Evolutionary conservation across 805 yeast species (phyloP).

Genomic region (Lachancea fermentati): DNA sequence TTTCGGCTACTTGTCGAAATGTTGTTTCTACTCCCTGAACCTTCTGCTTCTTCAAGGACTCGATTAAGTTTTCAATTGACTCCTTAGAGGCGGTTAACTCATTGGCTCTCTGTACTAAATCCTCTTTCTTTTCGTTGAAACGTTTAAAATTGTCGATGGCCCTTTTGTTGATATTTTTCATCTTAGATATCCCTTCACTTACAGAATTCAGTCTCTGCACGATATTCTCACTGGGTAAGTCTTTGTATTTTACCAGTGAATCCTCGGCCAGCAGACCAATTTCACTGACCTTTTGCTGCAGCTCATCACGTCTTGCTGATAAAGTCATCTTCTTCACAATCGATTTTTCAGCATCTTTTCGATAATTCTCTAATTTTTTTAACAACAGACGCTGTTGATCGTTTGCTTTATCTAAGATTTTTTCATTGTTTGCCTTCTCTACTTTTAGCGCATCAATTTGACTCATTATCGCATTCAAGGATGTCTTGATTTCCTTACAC

Average conservation of each 20-base stretch:
- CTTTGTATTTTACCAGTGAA: conserved; percentile 51
- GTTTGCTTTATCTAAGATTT: conserved; percentile 44
- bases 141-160: conserved; percentile 79
- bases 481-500: conserved; percentile 28
- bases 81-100: conserved; percentile 66
- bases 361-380: conserved; percentile 52
- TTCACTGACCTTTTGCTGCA: conserved; percentile 68
- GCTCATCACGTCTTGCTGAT: conserved; percentile 58
- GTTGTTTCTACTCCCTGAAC: conserved; percentile 76
- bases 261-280: conserved; percentile 89
- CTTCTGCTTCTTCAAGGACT: conserved; percentile 67
- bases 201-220: conserved; percentile 47
- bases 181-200: conserved; percentile 53
- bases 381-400: conserved; percentile 50
- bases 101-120: conserved; percentile 54
- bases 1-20: conserved; percentile 66
- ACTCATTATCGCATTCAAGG: conserved; percentile 25
- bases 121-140: conserved; percentile 68
- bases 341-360: conserved; percentile 58
- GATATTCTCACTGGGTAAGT: conserved; percentile 46
- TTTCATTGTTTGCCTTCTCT: conserved; percentile 33
- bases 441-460: conserved; percentile 26
- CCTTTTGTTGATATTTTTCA: conserved; percentile 77
- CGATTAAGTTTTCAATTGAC: conserved; percentile 68
- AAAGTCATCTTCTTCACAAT: conserved; percentile 58